These are phyloP conservation scores for Teratosphaeria gauchensis DNA, from an alignment of 2,329 filamentous ascomycete genomes.

Conservation along the genomic window DNA sequence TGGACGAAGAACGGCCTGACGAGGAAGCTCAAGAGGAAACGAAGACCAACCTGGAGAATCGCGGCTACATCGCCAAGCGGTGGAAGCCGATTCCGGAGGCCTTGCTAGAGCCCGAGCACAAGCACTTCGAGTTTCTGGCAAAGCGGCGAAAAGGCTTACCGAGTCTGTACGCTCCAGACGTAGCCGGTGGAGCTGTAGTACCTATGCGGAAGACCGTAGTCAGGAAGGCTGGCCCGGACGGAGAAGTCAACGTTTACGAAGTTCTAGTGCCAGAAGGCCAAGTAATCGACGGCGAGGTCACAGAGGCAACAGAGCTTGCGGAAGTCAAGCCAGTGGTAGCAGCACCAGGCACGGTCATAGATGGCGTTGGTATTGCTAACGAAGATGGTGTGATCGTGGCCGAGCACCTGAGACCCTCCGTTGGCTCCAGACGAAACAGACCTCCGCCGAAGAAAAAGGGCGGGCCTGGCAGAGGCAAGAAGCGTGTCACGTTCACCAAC, in stretches of 20 bases:
- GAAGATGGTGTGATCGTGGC: slow-evolving; percentile 51
- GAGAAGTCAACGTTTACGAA: slow-evolving; percentile 76
- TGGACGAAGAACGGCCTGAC: slow-evolving; percentile 48
- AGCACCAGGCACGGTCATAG: slow-evolving; percentile 48
- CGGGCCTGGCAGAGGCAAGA: slow-evolving; percentile 71
- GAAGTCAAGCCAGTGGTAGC: slow-evolving; percentile 36
- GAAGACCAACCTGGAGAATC: slow-evolving; percentile 33
- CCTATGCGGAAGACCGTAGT: slow-evolving; percentile 72
- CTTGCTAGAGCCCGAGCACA: slow-evolving; percentile 48
- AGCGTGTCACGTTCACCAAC: slow-evolving; percentile 52
- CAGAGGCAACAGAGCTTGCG: slow-evolving; percentile 43
- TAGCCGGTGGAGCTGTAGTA: slow-evolving; percentile 15
- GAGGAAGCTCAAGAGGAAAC: slow-evolving; percentile 27
- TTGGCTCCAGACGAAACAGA: slow-evolving; percentile 50
- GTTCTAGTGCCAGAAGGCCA: slow-evolving; percentile 73
- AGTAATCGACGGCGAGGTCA: slow-evolving; percentile 70
- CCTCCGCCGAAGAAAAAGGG: slow-evolving; percentile 70
- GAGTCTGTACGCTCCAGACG: slow-evolving; percentile 37
- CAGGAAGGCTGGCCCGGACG: slow-evolving; percentile 53
- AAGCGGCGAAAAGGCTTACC: slow-evolving; percentile 51
- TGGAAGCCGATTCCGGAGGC: slow-evolving; percentile 49
- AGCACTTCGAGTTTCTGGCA: slow-evolving; percentile 45
- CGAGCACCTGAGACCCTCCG: slow-evolving; percentile 20
- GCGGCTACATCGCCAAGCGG: slow-evolving; percentile 47
- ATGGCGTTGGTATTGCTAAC: slow-evolving; percentile 51